A percentile compares a stretch with the other conserved stretches of the same genome.
Conservation (phyloP, 306 rosid species). For the Acacia acuminata region DNA sequence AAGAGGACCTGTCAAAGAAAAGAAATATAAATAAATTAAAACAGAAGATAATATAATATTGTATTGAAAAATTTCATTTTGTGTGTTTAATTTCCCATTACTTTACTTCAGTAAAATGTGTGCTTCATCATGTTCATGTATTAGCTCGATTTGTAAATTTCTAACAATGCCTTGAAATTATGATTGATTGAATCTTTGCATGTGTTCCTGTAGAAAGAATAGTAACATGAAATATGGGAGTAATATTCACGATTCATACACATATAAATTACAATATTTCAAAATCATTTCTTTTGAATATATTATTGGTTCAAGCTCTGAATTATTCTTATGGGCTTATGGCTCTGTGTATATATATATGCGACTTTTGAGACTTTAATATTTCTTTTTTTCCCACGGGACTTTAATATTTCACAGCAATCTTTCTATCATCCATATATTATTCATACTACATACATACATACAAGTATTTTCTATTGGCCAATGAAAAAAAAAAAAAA, state of each 20-base stretch:
- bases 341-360: neutral
- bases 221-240: neutral
- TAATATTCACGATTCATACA: neutral
- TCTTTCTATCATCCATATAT: no score
- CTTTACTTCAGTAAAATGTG: no score
- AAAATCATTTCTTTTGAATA: neutral
- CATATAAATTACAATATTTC: neutral
- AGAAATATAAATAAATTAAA: neutral
- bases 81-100: neutral
- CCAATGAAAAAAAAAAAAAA: no score
- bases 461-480: no score
- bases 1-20: slow-evolving; percentile 15
- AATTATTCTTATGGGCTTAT: neutral
- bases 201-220: neutral
- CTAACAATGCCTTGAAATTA: neutral
- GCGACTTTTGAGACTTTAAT: neutral
- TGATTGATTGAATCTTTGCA: neutral
- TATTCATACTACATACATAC: no score
- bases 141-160: neutral
- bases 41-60: neutral
- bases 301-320: neutral
- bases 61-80: neutral
- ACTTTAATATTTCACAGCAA: neutral
- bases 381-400: neutral
- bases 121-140: neutral